phyloP scores from a whole-genome alignment of 106 monocot species.

The Cymbidium sinense region DNA sequence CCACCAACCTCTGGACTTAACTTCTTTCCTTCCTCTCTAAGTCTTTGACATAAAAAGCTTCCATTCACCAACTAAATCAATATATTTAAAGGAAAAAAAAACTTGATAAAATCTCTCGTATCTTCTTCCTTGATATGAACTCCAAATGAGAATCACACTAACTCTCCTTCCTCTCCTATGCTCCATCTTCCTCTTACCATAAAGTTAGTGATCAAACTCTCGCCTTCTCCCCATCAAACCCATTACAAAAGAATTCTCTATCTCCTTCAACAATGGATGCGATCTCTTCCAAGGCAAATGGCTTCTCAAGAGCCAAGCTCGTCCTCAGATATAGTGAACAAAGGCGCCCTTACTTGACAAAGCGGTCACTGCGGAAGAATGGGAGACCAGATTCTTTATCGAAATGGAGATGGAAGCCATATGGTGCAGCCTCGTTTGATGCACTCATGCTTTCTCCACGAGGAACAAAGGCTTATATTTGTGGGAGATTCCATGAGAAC shows the following conservation, averaged over 20 bases:
- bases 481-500: constrained; percentile 43
- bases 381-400: constrained; percentile 33
- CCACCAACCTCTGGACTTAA: neutral
- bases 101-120: neutral
- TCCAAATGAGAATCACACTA: constrained; percentile 5
- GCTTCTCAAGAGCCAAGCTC: constrained; percentile 7
- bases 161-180: constrained; percentile 16
- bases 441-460: constrained; percentile 14
- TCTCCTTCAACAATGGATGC: constrained; percentile 10
- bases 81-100: neutral
- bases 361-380: constrained; percentile 27
- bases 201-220: neutral
- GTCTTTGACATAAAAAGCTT: neutral
- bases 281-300: constrained; percentile 30
- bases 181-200: constrained; percentile 16
- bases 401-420: constrained; percentile 34
- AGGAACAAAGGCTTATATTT: constrained; percentile 41
- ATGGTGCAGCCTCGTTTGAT: constrained; percentile 31
- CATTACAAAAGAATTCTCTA: neutral
- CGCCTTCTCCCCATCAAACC: neutral
- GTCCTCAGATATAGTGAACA: constrained; percentile 27
- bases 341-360: constrained; percentile 28
- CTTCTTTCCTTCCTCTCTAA: constrained; percentile 1
- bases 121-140: neutral
- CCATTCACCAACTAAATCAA: constrained; percentile 3